A percentile compares a stretch with the other conserved stretches of the same genome.
These are phyloP conservation scores for Kodamaea neixiangensis DNA, from an alignment of 805 yeast genomes.

Conservation along the genomic window DNA sequence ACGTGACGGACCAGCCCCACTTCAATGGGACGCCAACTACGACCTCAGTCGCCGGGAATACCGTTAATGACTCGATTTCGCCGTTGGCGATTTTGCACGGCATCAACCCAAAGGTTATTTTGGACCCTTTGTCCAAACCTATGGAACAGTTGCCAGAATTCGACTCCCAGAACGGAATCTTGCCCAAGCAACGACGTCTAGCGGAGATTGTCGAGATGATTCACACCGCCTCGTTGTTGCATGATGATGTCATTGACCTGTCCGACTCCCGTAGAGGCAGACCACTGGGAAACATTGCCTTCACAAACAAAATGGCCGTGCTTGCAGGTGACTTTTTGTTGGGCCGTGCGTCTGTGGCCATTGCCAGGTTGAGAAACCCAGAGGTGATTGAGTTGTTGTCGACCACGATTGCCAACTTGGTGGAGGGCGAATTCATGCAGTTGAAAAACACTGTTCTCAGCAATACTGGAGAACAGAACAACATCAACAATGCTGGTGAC, in stretches of 20 bases:
- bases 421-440: conserved; percentile 99
- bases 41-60: conserved; percentile 59
- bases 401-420: conserved; percentile 93
- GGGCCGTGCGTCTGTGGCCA: conserved; percentile 95
- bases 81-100: conserved; percentile 88
- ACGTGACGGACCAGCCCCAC: conserved; percentile 66
- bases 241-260: conserved; percentile 94
- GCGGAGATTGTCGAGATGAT: conserved; percentile 99
- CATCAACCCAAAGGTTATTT: conserved; percentile 77
- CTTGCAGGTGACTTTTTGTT: conserved; percentile 94
- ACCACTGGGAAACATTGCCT: conserved; percentile 90
- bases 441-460: conserved; percentile 83
- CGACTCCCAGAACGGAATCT: conserved; percentile 67
- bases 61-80: conserved; percentile 64
- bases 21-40: conserved; percentile 57
- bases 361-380: conserved; percentile 91
- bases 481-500: conserved; percentile 51
- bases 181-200: conserved; percentile 91
- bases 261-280: conserved; percentile 87
- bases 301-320: conserved; percentile 96
- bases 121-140: conserved; percentile 83
- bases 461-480: conserved; percentile 41
- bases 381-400: conserved; percentile 95
- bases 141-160: conserved; percentile 67
- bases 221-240: conserved; percentile 92